Conservation (phyloP, 192 early-diverging fungal genomes). For the Lunasporangiospora selenospora region DNA sequence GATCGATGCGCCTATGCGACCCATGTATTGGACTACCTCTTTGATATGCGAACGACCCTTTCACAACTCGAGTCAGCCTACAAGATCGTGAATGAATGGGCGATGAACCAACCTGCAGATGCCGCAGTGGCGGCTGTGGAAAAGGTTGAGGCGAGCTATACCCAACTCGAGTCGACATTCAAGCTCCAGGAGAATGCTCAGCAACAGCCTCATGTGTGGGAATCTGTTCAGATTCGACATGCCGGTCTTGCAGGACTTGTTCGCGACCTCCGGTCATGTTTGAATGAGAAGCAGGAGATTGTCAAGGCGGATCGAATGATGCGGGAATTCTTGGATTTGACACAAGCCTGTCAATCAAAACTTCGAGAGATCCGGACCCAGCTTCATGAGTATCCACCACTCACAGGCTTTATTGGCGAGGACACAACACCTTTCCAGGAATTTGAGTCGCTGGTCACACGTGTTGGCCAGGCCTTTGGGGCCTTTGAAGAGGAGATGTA, state of each 20-base stretch:
- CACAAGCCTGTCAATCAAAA: conserved; percentile 14
- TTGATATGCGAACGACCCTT: conserved; percentile 3
- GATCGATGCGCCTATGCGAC: conserved; percentile 22
- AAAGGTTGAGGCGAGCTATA: conserved; percentile 5
- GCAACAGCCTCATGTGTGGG: conserved; percentile 26
- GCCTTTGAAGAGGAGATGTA: conserved; percentile 19
- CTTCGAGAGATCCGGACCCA: conserved; percentile 30
- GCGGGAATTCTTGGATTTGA: conserved; percentile 25
- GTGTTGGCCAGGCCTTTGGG: conserved; percentile 19
- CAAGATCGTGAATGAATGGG: conserved; percentile 22
- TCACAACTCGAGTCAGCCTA: conserved; percentile 25
- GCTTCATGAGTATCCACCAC: conserved; percentile 20
- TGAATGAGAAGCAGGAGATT: conserved; percentile 29
- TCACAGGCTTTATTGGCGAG: conserved; percentile 17
- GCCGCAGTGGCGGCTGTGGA: conserved; percentile 18
- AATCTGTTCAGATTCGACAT: conserved; percentile 38
- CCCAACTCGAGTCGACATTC: conserved; percentile 20
- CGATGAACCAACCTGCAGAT: conserved; percentile 5
- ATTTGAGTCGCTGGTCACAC: conserved; percentile 6
- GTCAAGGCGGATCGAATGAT: conserved; percentile 26
- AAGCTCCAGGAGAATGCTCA: conserved; percentile 4
- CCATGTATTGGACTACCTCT: conserved; percentile 36
- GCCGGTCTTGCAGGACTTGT: conserved; percentile 21
- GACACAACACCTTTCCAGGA: conserved; percentile 17
- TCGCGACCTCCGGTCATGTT: conserved; percentile 17